Evolutionary conservation across 1,139 yeast genomes (phyloP).

Genomic region (Diutina neorugosa): DNA sequence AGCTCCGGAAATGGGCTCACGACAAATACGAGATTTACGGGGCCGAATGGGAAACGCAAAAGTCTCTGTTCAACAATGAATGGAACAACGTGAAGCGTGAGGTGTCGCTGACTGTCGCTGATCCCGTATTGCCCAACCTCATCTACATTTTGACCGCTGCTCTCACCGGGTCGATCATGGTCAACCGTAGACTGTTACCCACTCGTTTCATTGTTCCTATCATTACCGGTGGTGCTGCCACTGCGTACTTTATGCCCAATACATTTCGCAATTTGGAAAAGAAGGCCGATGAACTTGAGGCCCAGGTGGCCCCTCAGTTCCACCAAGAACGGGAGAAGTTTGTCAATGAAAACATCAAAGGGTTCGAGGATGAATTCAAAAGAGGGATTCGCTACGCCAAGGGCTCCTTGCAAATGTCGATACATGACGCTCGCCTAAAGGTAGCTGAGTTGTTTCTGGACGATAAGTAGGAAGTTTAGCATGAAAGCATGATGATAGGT

Average conservation of each 20-base stretch:
- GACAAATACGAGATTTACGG: conserved; percentile 23
- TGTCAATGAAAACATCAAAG: background rate
- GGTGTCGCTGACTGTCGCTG: background rate
- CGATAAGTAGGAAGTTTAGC: background rate
- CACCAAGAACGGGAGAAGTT: background rate
- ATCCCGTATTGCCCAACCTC: conserved; percentile 1
- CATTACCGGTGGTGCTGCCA: background rate
- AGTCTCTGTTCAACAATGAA: conserved; percentile 34
- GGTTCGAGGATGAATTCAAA: background rate
- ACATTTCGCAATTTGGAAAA: background rate
- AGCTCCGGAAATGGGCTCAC: conserved; percentile 23
- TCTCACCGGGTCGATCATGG: background rate
- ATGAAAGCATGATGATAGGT: background rate
- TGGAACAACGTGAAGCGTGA: conserved; percentile 13
- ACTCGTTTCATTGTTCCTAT: background rate
- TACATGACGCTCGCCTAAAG: background rate
- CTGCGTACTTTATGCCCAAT: background rate
- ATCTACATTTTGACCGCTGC: conserved; percentile 2
- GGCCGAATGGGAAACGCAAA: conserved; percentile 34
- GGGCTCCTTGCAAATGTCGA: background rate
- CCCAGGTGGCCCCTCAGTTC: background rate
- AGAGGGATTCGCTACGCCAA: conserved; percentile 2
- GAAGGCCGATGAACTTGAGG: background rate
- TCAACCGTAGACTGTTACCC: conserved; percentile 4
- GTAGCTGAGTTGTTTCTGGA: background rate